These are phyloP conservation scores for Seminavis robusta DNA, from an alignment of 108 stramenopile genomes.

Conservation along the genomic window DNA sequence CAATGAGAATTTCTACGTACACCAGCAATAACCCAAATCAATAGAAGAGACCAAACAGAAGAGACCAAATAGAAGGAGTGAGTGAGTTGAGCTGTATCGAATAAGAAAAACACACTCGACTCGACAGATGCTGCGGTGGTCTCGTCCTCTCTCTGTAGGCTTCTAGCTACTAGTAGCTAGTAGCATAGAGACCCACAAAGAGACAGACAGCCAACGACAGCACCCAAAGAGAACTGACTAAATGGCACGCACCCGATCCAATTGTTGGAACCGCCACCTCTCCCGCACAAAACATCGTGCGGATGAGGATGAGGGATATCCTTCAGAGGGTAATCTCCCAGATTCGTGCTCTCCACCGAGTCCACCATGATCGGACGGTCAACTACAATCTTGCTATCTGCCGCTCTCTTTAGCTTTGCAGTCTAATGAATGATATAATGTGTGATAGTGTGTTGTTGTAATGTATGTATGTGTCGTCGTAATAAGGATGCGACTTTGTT, in stretches of 20 bases:
- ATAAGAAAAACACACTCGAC: background rate
- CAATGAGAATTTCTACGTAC: slow-evolving; percentile 59
- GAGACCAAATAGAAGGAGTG: background rate
- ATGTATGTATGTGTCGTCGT: background rate
- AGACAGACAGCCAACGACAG: too few species aligned
- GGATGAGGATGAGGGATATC: slow-evolving; percentile 39
- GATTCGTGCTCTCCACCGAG: too few species aligned
- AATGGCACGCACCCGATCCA: slow-evolving; percentile 4
- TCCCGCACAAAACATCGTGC: slow-evolving; percentile 48
- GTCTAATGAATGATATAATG: background rate
- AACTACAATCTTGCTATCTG: too few species aligned
- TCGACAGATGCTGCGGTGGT: background rate
- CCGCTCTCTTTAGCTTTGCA: background rate
- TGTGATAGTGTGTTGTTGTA: background rate
- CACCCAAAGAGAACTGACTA: background rate
- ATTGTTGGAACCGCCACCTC: slow-evolving; percentile 53
- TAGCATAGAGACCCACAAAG: too few species aligned
- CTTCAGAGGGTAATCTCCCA: slow-evolving; percentile 26
- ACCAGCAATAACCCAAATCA: too few species aligned
- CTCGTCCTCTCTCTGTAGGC: background rate
- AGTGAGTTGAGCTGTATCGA: background rate
- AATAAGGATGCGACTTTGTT: background rate
- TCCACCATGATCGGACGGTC: too few species aligned
- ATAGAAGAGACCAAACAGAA: background rate
- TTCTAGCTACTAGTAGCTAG: too few species aligned